These are phyloP conservation scores for Ailanthus altissimus DNA, from an alignment of 345 rosid species.

Conservation along the genomic window DNA sequence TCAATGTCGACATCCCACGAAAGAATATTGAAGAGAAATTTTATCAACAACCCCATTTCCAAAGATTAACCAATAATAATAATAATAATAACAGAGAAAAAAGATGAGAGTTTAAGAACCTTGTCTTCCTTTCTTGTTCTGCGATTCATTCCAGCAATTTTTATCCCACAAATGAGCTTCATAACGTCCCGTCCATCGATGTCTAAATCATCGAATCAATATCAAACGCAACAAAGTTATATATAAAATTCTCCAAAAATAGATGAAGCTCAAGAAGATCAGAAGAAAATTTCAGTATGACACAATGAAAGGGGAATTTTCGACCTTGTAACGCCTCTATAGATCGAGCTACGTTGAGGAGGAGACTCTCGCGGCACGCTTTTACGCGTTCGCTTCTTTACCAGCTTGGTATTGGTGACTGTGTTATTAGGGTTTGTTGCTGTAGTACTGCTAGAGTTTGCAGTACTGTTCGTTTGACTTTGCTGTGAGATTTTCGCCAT, in stretches of 20 bases:
- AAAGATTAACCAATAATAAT: not conserved
- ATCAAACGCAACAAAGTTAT: not conserved
- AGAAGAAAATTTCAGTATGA: not conserved
- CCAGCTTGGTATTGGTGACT: slow-evolving; percentile 21
- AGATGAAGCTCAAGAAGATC: too few species aligned
- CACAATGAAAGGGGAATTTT: not conserved
- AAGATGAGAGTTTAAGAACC: slow-evolving; percentile 31
- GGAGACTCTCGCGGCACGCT: slow-evolving; percentile 56
- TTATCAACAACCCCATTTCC: not conserved
- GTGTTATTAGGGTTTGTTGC: not conserved
- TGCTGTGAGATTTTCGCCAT: slow-evolving; percentile 49
- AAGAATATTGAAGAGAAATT: not conserved
- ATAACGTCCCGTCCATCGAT: slow-evolving; percentile 64
- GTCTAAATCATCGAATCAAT: slow-evolving; percentile 31
- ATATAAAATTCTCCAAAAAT: too few species aligned
- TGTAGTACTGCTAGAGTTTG: not conserved
- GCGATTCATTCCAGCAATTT: slow-evolving; percentile 64
- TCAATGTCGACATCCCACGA: not conserved
- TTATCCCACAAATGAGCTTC: slow-evolving; percentile 73
- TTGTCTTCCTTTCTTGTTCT: slow-evolving; percentile 67
- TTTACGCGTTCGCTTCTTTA: slow-evolving; percentile 46
- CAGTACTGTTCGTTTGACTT: slow-evolving; percentile 8
- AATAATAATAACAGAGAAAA: not conserved
- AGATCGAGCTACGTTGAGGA: slow-evolving; percentile 59
- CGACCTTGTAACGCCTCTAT: slow-evolving; percentile 70